Percentiles rank a stretch among this genome's conserved stretches.
Evolutionary conservation across 2,329 filamentous ascomycete species (phyloP).

Genomic region (Aspergillus fructus): DNA sequence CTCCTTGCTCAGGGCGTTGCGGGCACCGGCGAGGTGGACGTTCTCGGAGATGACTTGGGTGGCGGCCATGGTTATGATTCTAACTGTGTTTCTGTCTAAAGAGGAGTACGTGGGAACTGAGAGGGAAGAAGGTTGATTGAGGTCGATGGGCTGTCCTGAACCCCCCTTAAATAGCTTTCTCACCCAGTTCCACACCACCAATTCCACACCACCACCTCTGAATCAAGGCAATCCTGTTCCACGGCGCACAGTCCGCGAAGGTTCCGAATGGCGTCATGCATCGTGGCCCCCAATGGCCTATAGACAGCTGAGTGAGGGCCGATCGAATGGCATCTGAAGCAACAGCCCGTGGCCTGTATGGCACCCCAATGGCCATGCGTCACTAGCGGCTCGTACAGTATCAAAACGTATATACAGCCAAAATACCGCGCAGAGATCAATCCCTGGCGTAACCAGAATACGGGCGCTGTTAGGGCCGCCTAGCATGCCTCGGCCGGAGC

Average conservation of each 20-base stretch:
- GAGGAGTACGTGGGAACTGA: no score
- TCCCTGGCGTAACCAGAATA: no score
- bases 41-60: conserved; percentile 14
- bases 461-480: no score
- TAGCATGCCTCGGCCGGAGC: background rate
- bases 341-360: no score
- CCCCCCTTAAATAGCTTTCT: background rate
- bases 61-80: conserved; percentile 1
- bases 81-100: no score
- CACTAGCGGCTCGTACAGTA: no score
- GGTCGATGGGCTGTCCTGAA: background rate
- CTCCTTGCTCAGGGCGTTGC: conserved; percentile 33
- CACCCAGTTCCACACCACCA: background rate
- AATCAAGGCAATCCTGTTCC: background rate
- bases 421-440: no score
- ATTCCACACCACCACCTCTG: background rate
- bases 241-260: background rate
- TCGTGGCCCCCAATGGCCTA: background rate
- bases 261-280: background rate
- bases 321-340: background rate
- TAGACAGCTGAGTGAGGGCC: background rate
- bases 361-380: no score
- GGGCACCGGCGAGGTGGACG: conserved; percentile 37
- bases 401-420: no score
- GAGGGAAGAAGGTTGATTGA: background rate